Conservation (phyloP, 2,329 filamentous ascomycete species). For the Aureobasidium sp. region DNA sequence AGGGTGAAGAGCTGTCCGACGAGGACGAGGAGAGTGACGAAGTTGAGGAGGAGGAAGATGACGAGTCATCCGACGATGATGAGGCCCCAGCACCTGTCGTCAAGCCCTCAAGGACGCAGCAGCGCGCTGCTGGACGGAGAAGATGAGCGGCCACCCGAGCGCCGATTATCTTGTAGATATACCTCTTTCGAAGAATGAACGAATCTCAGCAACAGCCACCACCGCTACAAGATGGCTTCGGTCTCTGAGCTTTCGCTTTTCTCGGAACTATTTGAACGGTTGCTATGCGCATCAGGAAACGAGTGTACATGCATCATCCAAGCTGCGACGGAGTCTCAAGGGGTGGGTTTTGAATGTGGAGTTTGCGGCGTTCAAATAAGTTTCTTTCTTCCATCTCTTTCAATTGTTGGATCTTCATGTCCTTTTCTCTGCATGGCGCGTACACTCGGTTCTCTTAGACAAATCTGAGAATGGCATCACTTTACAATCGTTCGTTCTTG, state of each 20-base stretch:
- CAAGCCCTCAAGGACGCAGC: slow-evolving; percentile 14
- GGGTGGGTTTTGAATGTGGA: neutral
- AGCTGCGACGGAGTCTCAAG: slow-evolving; percentile 1
- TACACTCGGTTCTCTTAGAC: neutral
- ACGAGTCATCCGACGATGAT: slow-evolving; percentile 15
- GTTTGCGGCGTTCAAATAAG: neutral
- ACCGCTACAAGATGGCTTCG: neutral
- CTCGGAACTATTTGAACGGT: neutral
- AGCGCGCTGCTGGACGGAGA: slow-evolving; percentile 16
- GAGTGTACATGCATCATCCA: slow-evolving; percentile 7
- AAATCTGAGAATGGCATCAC: neutral
- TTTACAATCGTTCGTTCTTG: neutral
- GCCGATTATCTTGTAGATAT: slow-evolving; percentile 1
- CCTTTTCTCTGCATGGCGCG: neutral
- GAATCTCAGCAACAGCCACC: neutral
- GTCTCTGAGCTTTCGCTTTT: neutral
- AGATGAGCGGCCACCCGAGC: slow-evolving; percentile 12
- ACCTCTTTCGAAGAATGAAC: neutral
- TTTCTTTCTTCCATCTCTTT: neutral
- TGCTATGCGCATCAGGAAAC: neutral
- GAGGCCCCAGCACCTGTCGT: slow-evolving; percentile 12
- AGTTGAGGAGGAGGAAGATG: slow-evolving; percentile 23
- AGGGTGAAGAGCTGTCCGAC: slow-evolving; percentile 38
- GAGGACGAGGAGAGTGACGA: slow-evolving; percentile 36
- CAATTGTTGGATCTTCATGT: neutral